Evolutionary conservation across 148 eudicot genomes (phyloP).

Genomic region (Arbutus unedo): DNA sequence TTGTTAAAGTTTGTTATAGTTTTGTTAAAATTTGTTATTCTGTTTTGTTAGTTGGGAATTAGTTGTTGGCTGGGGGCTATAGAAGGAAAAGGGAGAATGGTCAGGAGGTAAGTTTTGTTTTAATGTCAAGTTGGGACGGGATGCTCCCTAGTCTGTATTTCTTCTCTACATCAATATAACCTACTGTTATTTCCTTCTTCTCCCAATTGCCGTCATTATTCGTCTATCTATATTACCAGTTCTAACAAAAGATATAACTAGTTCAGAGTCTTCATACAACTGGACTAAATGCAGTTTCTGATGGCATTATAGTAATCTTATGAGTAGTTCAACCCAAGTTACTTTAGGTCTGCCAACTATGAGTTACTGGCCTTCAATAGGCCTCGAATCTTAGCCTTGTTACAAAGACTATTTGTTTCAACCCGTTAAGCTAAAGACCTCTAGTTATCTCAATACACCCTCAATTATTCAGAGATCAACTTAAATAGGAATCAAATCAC

Average conservation of each 20-base stretch:
- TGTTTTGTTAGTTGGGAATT: no score
- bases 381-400: not conserved
- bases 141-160: no score
- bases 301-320: not conserved
- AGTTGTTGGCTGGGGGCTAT: no score
- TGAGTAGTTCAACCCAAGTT: not conserved
- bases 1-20: no score
- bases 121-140: no score
- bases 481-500: slow-evolving; percentile 26
- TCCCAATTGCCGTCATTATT: no score
- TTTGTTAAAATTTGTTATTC: no score
- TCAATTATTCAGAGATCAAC: not conserved
- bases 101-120: no score
- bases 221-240: no score
- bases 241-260: slow-evolving; percentile 8
- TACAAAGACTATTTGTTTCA: not conserved
- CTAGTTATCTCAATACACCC: not conserved
- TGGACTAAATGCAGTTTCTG: not conserved
- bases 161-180: no score
- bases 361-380: not conserved
- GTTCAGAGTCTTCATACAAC: not conserved
- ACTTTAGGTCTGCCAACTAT: not conserved
- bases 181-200: no score
- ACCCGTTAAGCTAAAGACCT: not conserved
- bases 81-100: no score